These are phyloP conservation scores for Petrea volubilis DNA, from an alignment of 257 asterid genomes.

Conservation along the genomic window DNA sequence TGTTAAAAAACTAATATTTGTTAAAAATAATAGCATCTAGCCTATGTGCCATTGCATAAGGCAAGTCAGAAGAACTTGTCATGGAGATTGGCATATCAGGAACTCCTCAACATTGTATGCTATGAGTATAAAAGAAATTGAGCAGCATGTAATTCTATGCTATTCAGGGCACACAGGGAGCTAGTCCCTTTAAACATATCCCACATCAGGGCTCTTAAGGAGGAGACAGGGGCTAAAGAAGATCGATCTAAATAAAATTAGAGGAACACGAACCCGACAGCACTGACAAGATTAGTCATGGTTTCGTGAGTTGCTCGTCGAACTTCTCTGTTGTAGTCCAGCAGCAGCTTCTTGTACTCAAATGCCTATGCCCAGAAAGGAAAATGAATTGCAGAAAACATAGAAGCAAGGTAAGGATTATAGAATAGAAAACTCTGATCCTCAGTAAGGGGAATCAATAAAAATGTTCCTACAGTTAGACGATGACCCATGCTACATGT, in stretches of 20 bases:
- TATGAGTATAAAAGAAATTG: neutral
- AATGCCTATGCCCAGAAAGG: constrained; percentile 60
- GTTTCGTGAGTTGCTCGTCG: constrained; percentile 96
- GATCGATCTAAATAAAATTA: constrained; percentile 3
- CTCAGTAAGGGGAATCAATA: constrained; percentile 11
- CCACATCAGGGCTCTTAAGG: neutral
- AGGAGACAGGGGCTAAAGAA: neutral
- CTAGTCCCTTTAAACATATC: neutral
- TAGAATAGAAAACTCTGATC: constrained; percentile 6
- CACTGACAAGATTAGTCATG: constrained; percentile 73
- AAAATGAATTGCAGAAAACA: constrained; percentile 14
- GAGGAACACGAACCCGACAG: constrained; percentile 65
- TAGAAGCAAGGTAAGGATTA: neutral
- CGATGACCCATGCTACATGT: neutral
- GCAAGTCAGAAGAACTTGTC: neutral
- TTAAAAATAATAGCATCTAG: neutral
- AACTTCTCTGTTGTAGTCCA: constrained; percentile 95
- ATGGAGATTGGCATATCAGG: constrained; percentile 11
- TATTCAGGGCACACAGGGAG: constrained; percentile 1
- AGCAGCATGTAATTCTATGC: constrained; percentile 15
- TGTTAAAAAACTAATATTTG: neutral
- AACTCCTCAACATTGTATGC: constrained; percentile 12
- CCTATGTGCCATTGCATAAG: neutral
- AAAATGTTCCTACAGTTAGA: constrained; percentile 19
- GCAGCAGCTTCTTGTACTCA: constrained; percentile 87